Percentiles rank a stretch among this genome's conserved stretches.
phyloP scores from a whole-genome alignment of 768 basidiomycete species.

The Zangia roseola region DNA sequence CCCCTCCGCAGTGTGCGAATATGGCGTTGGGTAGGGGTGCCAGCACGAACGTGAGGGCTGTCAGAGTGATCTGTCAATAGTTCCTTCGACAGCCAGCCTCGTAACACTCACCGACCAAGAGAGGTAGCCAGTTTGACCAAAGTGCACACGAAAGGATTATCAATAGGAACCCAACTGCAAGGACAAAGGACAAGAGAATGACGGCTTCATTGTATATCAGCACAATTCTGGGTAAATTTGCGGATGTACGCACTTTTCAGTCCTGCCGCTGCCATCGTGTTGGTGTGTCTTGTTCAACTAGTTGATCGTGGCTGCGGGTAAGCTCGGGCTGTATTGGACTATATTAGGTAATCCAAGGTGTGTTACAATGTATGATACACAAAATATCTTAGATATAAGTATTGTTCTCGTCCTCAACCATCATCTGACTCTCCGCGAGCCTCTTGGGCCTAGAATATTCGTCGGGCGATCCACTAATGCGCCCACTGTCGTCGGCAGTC shows the following conservation, averaged over 20 bases:
- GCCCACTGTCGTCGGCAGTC: conserved; percentile 21
- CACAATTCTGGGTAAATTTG: neutral
- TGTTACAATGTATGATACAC: conserved; percentile 1
- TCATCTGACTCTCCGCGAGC: conserved; percentile 31
- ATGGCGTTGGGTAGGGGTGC: conserved; percentile 95
- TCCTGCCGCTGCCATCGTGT: conserved; percentile 60
- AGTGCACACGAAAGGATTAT: conserved; percentile 97
- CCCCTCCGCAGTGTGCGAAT: conserved; percentile 88
- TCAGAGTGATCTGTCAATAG: neutral
- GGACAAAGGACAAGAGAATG: conserved; percentile 93
- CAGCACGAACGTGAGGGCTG: conserved; percentile 91
- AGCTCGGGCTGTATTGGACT: neutral
- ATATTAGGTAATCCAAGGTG: conserved; percentile 25
- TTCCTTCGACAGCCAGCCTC: neutral
- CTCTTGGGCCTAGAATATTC: conserved; percentile 34
- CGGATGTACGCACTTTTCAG: conserved; percentile 58
- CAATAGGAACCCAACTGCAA: conserved; percentile 96
- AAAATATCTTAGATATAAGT: conserved; percentile 14
- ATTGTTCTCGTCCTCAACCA: neutral
- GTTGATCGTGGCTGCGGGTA: conserved; percentile 5
- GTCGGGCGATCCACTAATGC: conserved; percentile 34
- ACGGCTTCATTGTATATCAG: conserved; percentile 58
- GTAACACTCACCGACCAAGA: conserved; percentile 80
- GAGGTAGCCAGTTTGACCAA: conserved; percentile 95
- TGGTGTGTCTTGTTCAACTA: neutral